Evolutionary conservation across 2,329 filamentous ascomycete genomes (phyloP).

Genomic region (Nannizziopsis barbatae): DNA sequence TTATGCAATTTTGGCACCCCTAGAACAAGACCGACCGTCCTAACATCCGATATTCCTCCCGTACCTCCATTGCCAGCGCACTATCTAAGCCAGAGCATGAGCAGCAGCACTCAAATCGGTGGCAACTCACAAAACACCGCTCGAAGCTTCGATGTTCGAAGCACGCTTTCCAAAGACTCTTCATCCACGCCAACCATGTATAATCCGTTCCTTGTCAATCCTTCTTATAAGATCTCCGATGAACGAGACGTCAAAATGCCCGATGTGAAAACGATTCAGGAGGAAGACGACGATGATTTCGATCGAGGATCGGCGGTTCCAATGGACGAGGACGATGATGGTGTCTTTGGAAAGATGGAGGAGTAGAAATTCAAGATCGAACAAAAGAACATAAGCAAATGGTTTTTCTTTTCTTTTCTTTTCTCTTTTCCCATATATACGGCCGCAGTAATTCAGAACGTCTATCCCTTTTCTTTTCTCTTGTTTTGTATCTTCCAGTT

Average conservation of each 20-base stretch:
- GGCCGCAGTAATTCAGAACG: not conserved
- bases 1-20: slow-evolving; percentile 80
- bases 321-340: slow-evolving; percentile 84
- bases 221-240: slow-evolving; percentile 40
- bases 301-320: slow-evolving; percentile 45
- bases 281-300: slow-evolving; percentile 55
- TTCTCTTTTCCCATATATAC: not conserved
- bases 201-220: slow-evolving; percentile 34
- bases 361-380: too few species aligned
- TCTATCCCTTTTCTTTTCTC: too few species aligned
- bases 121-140: slow-evolving; percentile 42
- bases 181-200: slow-evolving; percentile 31
- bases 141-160: slow-evolving; percentile 31
- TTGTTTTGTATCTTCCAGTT: too few species aligned
- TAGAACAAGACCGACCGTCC: slow-evolving; percentile 50
- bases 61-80: slow-evolving; percentile 77
- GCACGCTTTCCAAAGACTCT: slow-evolving; percentile 16
- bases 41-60: slow-evolving; percentile 66
- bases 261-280: slow-evolving; percentile 35
- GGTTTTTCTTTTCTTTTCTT: too few species aligned
- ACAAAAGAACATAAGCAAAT: too few species aligned
- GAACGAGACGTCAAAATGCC: slow-evolving; percentile 58
- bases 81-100: slow-evolving; percentile 54
- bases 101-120: slow-evolving; percentile 37
- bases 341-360: slow-evolving; percentile 94